These are phyloP conservation scores for Zygosaccharomyces bailii DNA, from an alignment of 805 yeast species.

Conservation along the genomic window DNA sequence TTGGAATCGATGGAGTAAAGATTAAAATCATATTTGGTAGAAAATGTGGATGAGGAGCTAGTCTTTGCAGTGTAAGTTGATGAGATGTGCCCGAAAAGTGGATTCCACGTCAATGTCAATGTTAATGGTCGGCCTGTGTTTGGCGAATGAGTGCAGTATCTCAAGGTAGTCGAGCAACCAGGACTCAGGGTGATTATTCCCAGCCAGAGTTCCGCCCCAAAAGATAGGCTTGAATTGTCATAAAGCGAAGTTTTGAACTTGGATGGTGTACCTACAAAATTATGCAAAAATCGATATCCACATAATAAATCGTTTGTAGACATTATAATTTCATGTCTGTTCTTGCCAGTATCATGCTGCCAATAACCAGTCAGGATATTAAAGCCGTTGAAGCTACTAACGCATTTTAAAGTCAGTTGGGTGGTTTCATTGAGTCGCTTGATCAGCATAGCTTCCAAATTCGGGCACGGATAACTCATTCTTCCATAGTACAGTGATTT, in stretches of 20 bases:
- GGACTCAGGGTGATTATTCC: constrained; percentile 83
- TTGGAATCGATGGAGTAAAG: constrained; percentile 87
- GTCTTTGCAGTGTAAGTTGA: constrained; percentile 86
- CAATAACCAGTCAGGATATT: constrained; percentile 63
- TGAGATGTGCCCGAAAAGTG: constrained; percentile 83
- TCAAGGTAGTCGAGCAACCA: constrained; percentile 77
- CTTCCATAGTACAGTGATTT: constrained; percentile 71
- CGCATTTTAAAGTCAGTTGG: constrained; percentile 70
- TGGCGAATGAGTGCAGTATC: constrained; percentile 82
- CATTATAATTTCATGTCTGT: constrained; percentile 69
- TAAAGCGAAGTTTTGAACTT: constrained; percentile 42
- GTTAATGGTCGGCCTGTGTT: constrained; percentile 88
- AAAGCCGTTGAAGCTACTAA: constrained; percentile 60
- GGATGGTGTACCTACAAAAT: constrained; percentile 44
- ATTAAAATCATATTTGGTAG: constrained; percentile 85
- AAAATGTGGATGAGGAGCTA: constrained; percentile 66
- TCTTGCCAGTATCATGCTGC: constrained; percentile 62
- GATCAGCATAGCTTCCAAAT: constrained; percentile 82
- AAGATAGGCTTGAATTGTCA: constrained; percentile 61
- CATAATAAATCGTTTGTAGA: constrained; percentile 79
- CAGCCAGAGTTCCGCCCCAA: constrained; percentile 88
- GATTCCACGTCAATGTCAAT: constrained; percentile 81
- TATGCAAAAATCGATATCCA: constrained; percentile 78
- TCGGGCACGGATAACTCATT: constrained; percentile 82
- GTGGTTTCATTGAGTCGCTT: constrained; percentile 55